A percentile compares a stretch with the other conserved stretches of the same genome.
These are phyloP conservation scores for Mucor circinelloides DNA, from an alignment of 371 early-diverging fungal species.

Conservation along the genomic window DNA sequence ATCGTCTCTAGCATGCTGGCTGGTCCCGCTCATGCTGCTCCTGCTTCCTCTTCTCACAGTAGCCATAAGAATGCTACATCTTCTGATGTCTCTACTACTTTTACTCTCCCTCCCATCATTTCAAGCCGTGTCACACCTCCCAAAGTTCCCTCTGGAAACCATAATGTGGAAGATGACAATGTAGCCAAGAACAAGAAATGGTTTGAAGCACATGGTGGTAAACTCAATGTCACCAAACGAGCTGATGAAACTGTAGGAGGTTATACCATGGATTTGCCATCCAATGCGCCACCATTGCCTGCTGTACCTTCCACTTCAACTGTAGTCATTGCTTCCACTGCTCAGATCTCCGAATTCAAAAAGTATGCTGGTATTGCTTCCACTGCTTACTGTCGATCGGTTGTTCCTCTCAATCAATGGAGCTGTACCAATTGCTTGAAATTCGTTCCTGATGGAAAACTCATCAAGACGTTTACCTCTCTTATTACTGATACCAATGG, in stretches of 20 bases:
- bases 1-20: conserved; percentile 4
- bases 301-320: conserved; percentile 5
- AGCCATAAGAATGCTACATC: neutral
- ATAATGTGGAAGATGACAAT: conserved; percentile 1
- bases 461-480: conserved; percentile 26
- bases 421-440: conserved; percentile 22
- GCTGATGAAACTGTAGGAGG: conserved; percentile 4
- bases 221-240: neutral
- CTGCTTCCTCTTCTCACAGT: neutral
- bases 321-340: conserved; percentile 4
- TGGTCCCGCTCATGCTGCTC: conserved; percentile 10
- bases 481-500: conserved; percentile 25
- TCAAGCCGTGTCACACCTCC: neutral
- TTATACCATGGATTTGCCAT: conserved; percentile 15
- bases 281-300: conserved; percentile 5
- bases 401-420: conserved; percentile 21
- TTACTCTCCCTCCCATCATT: conserved; percentile 13
- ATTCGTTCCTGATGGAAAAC: conserved; percentile 26
- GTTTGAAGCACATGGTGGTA: conserved; percentile 4
- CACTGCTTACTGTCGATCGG: conserved; percentile 26
- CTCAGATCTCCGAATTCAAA: conserved; percentile 14
- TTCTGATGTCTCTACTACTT: neutral
- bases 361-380: conserved; percentile 26
- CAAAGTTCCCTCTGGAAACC: neutral
- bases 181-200: conserved; percentile 9